phyloP scores from a whole-genome alignment of 1,284 basidiomycete species.

The Ustilago curta region DNA sequence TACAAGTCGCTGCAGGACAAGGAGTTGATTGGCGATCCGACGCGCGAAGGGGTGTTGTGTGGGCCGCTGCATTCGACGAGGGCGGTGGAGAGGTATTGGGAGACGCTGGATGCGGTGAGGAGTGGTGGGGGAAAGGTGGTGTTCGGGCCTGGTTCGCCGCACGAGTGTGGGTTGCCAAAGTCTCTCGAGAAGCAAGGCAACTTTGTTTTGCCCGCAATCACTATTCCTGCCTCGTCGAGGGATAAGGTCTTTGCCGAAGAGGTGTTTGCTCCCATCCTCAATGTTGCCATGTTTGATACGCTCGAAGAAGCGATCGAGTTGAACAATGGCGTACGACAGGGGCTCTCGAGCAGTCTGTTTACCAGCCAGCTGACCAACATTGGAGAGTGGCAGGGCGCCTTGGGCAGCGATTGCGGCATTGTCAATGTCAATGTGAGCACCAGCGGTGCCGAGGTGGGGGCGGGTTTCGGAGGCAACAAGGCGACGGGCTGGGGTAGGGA shows the following conservation, averaged over 20 bases:
- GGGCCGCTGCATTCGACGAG: conserved; percentile 84
- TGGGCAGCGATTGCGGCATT: conserved; percentile 59
- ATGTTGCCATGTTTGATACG: conserved; percentile 87
- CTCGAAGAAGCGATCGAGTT: conserved; percentile 89
- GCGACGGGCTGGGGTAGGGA: conserved; percentile 86
- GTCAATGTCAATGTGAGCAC: conserved; percentile 77
- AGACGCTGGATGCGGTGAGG: conserved; percentile 77
- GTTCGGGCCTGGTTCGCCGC: conserved; percentile 76
- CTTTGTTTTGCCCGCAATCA: conserved; percentile 89
- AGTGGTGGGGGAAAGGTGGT: conserved; percentile 81
- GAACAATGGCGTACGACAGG: conserved; percentile 92
- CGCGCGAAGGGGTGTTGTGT: conserved; percentile 79
- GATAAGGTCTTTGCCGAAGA: conserved; percentile 82
- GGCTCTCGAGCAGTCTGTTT: conserved; percentile 89
- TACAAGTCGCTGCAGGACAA: conserved; percentile 74
- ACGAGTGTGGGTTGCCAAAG: conserved; percentile 61
- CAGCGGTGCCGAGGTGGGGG: conserved; percentile 91
- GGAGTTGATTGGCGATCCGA: conserved; percentile 81
- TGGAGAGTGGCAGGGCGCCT: conserved; percentile 52
- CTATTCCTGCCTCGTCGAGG: conserved; percentile 75
- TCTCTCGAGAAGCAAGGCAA: conserved; percentile 74
- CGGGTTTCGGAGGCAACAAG: conserved; percentile 94
- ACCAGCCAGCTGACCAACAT: conserved; percentile 72
- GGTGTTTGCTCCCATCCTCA: conserved; percentile 87
- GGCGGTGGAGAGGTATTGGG: conserved; percentile 78